phyloP scores from a whole-genome alignment of 73 alveolate genomes.

The Tetrahymena elliotti region DNA sequence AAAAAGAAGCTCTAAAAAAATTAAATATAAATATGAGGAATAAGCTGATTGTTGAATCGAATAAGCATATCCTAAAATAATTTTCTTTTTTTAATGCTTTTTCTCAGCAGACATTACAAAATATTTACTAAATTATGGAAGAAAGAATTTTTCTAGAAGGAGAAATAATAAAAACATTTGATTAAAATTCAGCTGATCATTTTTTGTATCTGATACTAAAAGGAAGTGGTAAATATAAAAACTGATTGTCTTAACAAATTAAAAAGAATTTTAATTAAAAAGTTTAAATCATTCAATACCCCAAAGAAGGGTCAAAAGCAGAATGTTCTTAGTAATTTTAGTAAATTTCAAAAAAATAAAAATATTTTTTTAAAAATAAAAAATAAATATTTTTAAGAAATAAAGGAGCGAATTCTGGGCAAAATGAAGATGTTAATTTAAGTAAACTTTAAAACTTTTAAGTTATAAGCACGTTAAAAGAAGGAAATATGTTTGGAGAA shows the following conservation, averaged over 20 bases:
- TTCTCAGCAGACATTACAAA: not conserved
- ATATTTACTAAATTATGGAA: not conserved
- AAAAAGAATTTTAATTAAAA: not conserved
- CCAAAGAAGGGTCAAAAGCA: not conserved
- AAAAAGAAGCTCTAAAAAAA: not conserved
- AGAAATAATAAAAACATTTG: not conserved
- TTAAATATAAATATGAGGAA: not conserved
- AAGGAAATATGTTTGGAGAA: not conserved
- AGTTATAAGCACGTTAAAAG: not conserved
- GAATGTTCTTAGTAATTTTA: not conserved
- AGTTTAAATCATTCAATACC: not conserved
- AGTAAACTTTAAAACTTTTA: not conserved
- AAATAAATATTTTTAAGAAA: not conserved
- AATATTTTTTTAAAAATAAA: not conserved
- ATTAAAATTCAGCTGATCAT: not conserved
- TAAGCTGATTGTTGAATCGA: not conserved
- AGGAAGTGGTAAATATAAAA: not conserved
- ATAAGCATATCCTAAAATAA: not conserved
- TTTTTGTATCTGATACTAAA: not conserved
- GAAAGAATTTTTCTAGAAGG: not conserved
- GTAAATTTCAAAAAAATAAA: not conserved
- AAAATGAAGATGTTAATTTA: not conserved
- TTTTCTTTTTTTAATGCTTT: not conserved
- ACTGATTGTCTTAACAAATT: not conserved
- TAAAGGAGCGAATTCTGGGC: not conserved